Evolutionary conservation across 495 filamentous ascomycete species (phyloP), one percentile per base, ranked within the genome.

Genomic region (Penicillium pancosmium): DNA sequence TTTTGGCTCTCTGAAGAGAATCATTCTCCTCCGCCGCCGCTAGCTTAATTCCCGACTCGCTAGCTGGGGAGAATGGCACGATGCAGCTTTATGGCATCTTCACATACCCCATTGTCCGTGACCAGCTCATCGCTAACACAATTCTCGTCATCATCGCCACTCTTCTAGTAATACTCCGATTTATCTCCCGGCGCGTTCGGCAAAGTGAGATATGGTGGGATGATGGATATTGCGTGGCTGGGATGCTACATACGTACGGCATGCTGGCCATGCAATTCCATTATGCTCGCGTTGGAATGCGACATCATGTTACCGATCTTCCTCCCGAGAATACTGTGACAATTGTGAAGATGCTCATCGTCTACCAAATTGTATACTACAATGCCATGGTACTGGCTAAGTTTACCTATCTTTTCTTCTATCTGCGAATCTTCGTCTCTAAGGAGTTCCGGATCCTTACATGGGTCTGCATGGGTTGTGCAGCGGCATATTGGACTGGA

Each of bases 371-470:
- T 12, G 40, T 65, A 9, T 69, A 78, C 54, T 74, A 72, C 18
- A 60, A 72, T 33, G 63, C 69, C 46, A 68, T 84, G 23, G 66
- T 71, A 15, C 60, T 79, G 16, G 78, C 75, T 36, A 83, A 83
- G 57, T 56, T 81, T 34, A 79, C 78, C 40, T 77, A 83, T 35
- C 75, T 83, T 9, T 72, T 71, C 60, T 81, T 82, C 64, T 83
- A 82, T 65, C 70, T 82, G 23, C 79, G 78, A 35, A 74, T 82
- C 47, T 83, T 83, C 53, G 59, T 76, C 38, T 69, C 76, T 27
- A 47, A 56, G 2, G 66, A 62, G 2, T 77, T 83, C 44, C 77
- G 75, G 33, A 63, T 70, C 33, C 60, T 64, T 25, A 66, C 69
- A 4, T 74, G 65, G 47, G 51, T 57, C 8, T 56, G 72, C 50